These are phyloP conservation scores for Nicotiana benthamiana DNA, from an alignment of 257 asterid genomes.

Conservation along the genomic window DNA sequence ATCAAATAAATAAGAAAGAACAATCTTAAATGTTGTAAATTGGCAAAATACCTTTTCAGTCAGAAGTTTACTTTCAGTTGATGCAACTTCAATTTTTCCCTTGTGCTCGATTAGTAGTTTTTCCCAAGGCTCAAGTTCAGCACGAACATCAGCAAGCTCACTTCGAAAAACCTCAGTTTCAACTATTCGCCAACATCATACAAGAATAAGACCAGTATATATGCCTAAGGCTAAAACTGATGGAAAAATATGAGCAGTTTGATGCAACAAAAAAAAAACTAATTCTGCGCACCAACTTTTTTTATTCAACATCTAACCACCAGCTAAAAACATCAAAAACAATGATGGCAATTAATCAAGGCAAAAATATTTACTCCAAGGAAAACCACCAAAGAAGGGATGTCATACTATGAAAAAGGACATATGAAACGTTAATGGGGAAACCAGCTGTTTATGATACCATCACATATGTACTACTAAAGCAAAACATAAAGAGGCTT, in stretches of 20 bases:
- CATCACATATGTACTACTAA: not conserved
- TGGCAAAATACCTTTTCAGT: conserved; percentile 50
- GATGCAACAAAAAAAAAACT: not conserved
- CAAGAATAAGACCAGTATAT: not conserved
- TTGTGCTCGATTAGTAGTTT: conserved; percentile 73
- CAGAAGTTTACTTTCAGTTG: conserved; percentile 65
- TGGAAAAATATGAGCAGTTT: not conserved
- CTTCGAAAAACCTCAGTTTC: conserved; percentile 70
- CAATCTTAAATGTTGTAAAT: not conserved
- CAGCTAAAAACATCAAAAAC: not conserved
- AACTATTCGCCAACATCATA: conserved; percentile 35
- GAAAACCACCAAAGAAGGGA: not conserved
- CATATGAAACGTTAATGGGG: not conserved
- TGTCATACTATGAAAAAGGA: not conserved
- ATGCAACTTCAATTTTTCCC: conserved; percentile 86
- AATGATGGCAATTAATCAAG: not conserved
- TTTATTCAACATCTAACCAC: not conserved
- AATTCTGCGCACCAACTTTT: not conserved
- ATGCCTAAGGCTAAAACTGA: not conserved
- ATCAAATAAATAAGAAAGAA: not conserved
- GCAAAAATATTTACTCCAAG: not conserved
- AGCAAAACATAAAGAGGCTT: not conserved
- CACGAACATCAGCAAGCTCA: conserved; percentile 81
- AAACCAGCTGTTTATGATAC: not conserved
- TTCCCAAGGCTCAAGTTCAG: conserved; percentile 95